Evolutionary conservation across 1,284 basidiomycete species (phyloP).

Genomic region (Ustilago vetiveriae): DNA sequence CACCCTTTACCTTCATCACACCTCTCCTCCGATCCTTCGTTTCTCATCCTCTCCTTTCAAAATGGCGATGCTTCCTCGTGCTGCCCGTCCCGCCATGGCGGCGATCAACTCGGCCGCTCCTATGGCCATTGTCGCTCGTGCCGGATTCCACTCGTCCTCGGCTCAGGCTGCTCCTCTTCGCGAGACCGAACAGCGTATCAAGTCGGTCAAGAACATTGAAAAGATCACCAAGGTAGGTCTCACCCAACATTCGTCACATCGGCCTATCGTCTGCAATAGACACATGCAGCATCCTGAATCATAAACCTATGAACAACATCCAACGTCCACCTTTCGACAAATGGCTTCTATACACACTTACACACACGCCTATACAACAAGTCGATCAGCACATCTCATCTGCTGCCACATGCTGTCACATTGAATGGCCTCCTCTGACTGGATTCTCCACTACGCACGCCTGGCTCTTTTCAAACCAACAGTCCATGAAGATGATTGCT

Average conservation of each 20-base stretch:
- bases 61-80: slow-evolving; percentile 62
- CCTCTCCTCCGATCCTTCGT: slow-evolving; percentile 2
- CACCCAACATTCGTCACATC: no score
- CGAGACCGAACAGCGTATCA: slow-evolving; percentile 94
- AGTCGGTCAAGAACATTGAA: slow-evolving; percentile 94
- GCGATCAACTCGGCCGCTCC: slow-evolving; percentile 46
- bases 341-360: not conserved
- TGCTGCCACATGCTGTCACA: no score
- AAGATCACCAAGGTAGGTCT: slow-evolving; percentile 92
- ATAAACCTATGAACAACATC: no score
- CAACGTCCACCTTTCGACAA: not conserved
- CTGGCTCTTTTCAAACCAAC: not conserved
- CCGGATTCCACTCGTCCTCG: slow-evolving; percentile 68
- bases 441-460: not conserved
- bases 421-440: slow-evolving; percentile 12
- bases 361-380: not conserved
- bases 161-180: slow-evolving; percentile 95
- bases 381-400: no score
- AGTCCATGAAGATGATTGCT: slow-evolving; percentile 98
- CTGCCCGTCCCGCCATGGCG: slow-evolving; percentile 52
- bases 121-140: slow-evolving; percentile 47
- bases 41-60: slow-evolving; percentile 9
- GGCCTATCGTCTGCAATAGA: no score
- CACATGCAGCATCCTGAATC: no score
- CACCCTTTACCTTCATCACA: slow-evolving; percentile 2